phyloP scores from a whole-genome alignment of 352 stramenopile genomes.

The Pythium vanterpoolii region DNA sequence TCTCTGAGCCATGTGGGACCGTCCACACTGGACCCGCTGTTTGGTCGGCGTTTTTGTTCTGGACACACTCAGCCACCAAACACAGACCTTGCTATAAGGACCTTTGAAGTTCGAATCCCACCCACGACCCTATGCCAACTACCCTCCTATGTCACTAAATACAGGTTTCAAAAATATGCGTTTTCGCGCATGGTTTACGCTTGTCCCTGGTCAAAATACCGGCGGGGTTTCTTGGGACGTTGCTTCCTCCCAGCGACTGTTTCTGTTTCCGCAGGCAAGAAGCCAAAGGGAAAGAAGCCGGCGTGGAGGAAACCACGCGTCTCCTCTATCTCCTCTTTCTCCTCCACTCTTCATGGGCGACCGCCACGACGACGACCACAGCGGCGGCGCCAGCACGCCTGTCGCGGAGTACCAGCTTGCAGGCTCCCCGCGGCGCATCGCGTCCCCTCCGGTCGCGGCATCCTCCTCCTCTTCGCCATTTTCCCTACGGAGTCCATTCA shows the following conservation, averaged over 20 bases:
- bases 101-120: neutral
- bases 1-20: neutral
- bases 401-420: conserved; percentile 27
- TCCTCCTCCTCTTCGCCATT: conserved; percentile 1
- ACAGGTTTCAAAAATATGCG: neutral
- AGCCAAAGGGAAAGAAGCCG: neutral
- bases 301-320: neutral
- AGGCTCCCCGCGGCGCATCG: conserved; percentile 12
- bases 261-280: neutral
- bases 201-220: too few relatives aligned
- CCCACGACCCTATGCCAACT: neutral
- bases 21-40: neutral
- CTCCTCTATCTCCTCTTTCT: neutral
- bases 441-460: neutral
- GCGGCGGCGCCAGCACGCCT: conserved; percentile 17
- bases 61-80: neutral
- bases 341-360: conserved; percentile 7
- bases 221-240: neutral
- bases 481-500: conserved; percentile 16
- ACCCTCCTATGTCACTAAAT: neutral
- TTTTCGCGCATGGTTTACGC: too few relatives aligned
- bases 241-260: neutral
- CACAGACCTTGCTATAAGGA: neutral
- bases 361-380: conserved; percentile 10
- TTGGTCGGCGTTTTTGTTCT: neutral